A percentile compares a stretch with the other conserved stretches of the same genome.
Evolutionary conservation across 495 filamentous ascomycete genomes (phyloP).

Genomic region (Pyrenopolyporus hunteri): DNA sequence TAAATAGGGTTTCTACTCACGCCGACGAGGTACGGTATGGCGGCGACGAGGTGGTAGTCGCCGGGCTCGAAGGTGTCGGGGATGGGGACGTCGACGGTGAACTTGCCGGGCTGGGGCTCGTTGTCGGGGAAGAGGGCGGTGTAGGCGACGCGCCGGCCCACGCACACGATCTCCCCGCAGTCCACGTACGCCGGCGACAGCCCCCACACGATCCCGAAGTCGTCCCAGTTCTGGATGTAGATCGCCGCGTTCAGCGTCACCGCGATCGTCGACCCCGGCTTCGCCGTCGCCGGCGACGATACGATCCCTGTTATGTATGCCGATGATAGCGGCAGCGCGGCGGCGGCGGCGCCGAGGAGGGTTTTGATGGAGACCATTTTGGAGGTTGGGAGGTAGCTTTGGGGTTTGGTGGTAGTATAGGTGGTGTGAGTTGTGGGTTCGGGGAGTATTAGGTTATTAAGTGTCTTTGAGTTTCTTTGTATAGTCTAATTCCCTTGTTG

Average conservation of each 20-base stretch:
- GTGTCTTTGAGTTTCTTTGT: background rate
- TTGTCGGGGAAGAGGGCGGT: constrained; percentile 36
- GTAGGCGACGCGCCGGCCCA: constrained; percentile 37
- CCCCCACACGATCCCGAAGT: constrained; percentile 43
- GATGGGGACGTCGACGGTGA: constrained; percentile 51
- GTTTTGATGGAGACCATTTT: constrained; percentile 38
- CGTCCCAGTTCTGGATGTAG: constrained; percentile 46
- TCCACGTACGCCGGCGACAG: constrained; percentile 6
- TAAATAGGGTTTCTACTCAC: constrained; percentile 16
- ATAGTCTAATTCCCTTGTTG: background rate
- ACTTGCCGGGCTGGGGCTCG: constrained; percentile 30
- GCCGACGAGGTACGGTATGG: constrained; percentile 41
- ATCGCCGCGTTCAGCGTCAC: constrained; percentile 27
- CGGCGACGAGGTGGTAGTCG: constrained; percentile 58
- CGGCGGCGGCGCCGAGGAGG: constrained; percentile 24
- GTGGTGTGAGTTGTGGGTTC: no score
- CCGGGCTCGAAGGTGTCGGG: constrained; percentile 51
- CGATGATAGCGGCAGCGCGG: constrained; percentile 16
- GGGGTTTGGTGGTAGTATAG: background rate
- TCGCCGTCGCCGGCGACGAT: constrained; percentile 7
- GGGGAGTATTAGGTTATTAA: background rate
- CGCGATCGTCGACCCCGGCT: constrained; percentile 22
- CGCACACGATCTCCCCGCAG: constrained; percentile 28
- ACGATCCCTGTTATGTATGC: constrained; percentile 21
- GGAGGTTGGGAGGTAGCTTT: background rate